Percentiles rank a stretch among this genome's conserved stretches.
Conservation (phyloP, 169 alveolate species). For the Plasmodium sp. region DNA sequence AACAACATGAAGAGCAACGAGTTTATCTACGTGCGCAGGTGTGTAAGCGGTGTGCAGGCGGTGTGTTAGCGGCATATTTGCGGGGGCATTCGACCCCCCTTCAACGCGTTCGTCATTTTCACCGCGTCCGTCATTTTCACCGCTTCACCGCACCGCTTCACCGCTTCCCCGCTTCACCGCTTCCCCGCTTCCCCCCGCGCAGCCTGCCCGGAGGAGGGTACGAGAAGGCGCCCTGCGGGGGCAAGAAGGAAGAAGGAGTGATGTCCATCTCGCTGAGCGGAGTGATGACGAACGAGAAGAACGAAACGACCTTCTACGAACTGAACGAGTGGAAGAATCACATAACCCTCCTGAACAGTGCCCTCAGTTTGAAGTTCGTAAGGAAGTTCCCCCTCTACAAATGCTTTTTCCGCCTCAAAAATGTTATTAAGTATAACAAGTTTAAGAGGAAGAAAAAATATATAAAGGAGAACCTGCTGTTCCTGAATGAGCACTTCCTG, state of each 20-base stretch:
- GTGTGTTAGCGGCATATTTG: no score
- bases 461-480: slow-evolving; percentile 37
- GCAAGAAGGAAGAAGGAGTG: background rate
- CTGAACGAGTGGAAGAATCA: slow-evolving; percentile 35
- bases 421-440: slow-evolving; percentile 1
- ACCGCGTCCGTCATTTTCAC: no score
- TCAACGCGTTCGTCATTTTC: no score
- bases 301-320: slow-evolving; percentile 53
- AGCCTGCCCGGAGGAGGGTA: slow-evolving; percentile 9
- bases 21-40: slow-evolving; percentile 59
- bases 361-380: slow-evolving; percentile 29
- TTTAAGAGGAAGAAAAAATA: slow-evolving; percentile 31
- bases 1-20: slow-evolving; percentile 48
- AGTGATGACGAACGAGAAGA: slow-evolving; percentile 50
- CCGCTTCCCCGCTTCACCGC: no score
- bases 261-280: slow-evolving; percentile 51
- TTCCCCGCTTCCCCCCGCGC: background rate
- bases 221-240: background rate
- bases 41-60: background rate
- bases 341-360: slow-evolving; percentile 24
- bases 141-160: no score
- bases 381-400: slow-evolving; percentile 33
- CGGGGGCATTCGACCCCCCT: background rate
- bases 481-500: slow-evolving; percentile 8
- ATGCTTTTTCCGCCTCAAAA: slow-evolving; percentile 40